Evolutionary conservation across 495 filamentous ascomycete species (phyloP).

Genomic region (Opeltia flavorubescens): DNA sequence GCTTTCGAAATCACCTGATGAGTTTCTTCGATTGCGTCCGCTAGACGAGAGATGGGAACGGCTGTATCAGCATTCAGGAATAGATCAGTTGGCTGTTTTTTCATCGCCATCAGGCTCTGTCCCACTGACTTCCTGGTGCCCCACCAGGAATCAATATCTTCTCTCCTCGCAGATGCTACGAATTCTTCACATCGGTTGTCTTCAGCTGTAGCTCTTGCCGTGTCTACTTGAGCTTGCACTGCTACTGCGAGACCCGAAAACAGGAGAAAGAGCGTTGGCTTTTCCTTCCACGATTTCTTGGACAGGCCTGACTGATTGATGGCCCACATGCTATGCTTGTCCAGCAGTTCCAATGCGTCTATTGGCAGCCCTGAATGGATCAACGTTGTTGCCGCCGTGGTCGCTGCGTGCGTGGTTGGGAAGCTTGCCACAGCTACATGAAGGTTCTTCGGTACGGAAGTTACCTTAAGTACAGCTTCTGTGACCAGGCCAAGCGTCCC

Average conservation of each 20-base stretch:
- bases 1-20: slow-evolving; percentile 42
- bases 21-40: slow-evolving; percentile 48
- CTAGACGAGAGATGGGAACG: slow-evolving; percentile 45
- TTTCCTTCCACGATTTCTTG: slow-evolving; percentile 41
- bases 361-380: slow-evolving; percentile 51
- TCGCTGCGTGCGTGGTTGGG: slow-evolving; percentile 38
- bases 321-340: slow-evolving; percentile 52
- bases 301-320: slow-evolving; percentile 47
- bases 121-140: slow-evolving; percentile 45
- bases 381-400: slow-evolving; percentile 43
- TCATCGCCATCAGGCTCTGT: slow-evolving; percentile 48
- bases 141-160: slow-evolving; percentile 47
- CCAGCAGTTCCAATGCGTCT: slow-evolving; percentile 49
- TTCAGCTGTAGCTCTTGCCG: slow-evolving; percentile 42
- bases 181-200: slow-evolving; percentile 35
- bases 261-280: slow-evolving; percentile 52
- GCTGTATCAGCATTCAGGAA: slow-evolving; percentile 58
- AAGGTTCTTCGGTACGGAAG: slow-evolving; percentile 43
- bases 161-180: slow-evolving; percentile 42
- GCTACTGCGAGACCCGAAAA: slow-evolving; percentile 43
- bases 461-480: slow-evolving; percentile 49
- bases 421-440: slow-evolving; percentile 52
- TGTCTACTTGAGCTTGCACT: slow-evolving; percentile 45
- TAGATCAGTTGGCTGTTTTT: slow-evolving; percentile 36
- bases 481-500: slow-evolving; percentile 53